These are phyloP conservation scores for Guyanaporus albipodus DNA, from an alignment of 768 basidiomycete species.

Conservation along the genomic window DNA sequence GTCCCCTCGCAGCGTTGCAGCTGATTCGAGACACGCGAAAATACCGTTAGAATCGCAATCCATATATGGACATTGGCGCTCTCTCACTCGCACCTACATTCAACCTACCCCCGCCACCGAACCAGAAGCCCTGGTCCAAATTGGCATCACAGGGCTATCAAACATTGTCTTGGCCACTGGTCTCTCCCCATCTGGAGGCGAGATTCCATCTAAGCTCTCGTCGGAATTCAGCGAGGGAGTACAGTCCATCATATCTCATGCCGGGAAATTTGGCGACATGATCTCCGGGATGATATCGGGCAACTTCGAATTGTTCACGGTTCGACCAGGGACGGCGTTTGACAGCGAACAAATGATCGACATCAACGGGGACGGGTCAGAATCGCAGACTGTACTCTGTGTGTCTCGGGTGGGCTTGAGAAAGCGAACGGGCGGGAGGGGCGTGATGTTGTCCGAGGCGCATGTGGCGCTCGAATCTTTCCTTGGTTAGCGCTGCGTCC, in stretches of 20 bases:
- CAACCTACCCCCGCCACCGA: neutral
- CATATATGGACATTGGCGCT: slow-evolving; percentile 7
- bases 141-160: neutral
- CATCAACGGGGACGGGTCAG: neutral
- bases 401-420: neutral
- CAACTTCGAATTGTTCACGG: neutral
- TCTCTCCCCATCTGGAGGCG: neutral
- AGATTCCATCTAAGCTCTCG: neutral
- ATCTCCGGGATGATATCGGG: slow-evolving; percentile 1
- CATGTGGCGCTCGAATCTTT: neutral
- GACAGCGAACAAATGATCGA: neutral
- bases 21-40: neutral
- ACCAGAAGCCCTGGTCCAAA: neutral
- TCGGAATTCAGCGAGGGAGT: neutral
- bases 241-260: neutral
- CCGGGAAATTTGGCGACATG: neutral
- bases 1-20: neutral
- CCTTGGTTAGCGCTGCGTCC: neutral
- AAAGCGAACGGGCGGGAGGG: neutral
- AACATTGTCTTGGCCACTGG: neutral
- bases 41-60: slow-evolving; percentile 1
- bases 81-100: neutral
- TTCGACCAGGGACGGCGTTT: neutral
- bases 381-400: neutral
- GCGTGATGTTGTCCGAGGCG: neutral